Conservation (phyloP, 371 early-diverging fungal species). For the Saksenaea vasiformis region DNA sequence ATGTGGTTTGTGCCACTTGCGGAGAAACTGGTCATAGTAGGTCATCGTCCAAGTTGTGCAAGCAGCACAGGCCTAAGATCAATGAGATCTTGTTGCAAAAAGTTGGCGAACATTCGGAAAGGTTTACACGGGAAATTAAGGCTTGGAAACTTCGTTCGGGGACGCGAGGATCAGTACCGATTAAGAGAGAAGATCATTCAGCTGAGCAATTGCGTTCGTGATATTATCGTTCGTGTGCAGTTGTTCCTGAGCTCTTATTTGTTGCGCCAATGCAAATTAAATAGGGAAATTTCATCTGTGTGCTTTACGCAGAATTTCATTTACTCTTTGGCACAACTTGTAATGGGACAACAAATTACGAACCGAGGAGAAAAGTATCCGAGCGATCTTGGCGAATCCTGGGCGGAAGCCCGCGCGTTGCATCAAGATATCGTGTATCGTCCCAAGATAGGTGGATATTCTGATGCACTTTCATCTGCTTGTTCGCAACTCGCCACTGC, state of each 20-base stretch:
- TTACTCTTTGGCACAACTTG: neutral
- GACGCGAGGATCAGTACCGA: neutral
- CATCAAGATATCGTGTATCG: neutral
- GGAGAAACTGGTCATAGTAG: no score
- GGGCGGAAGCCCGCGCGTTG: neutral
- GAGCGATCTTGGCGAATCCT: neutral
- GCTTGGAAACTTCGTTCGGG: no score
- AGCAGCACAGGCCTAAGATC: no score
- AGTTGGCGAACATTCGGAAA: no score
- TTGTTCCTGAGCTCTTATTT: neutral
- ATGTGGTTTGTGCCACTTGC: no score
- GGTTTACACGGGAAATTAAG: no score
- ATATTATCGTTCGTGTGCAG: neutral
- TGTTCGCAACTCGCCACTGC: neutral
- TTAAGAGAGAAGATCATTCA: neutral
- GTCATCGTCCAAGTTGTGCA: no score
- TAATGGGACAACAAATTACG: neutral
- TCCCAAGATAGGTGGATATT: neutral
- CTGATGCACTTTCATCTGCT: neutral
- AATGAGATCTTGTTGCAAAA: no score
- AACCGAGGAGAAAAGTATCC: neutral
- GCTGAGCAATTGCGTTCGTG: neutral
- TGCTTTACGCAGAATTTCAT: neutral
- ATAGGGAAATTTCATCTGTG: neutral
- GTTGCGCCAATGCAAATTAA: neutral